phyloP scores from a whole-genome alignment of 75 land plant genomes.

The Picea sitchensis region DNA sequence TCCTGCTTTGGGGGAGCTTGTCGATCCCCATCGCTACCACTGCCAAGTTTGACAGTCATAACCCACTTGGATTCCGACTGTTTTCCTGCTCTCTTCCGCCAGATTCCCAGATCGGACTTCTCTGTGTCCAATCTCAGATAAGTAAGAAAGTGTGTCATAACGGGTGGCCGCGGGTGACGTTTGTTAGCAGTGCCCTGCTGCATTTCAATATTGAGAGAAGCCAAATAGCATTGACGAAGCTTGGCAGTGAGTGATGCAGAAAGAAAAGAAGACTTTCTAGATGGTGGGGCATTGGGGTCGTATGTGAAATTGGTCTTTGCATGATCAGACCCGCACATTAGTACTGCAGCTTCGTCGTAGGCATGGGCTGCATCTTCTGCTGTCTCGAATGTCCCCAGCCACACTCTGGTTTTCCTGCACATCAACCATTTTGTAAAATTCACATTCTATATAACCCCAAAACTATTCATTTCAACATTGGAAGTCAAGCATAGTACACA shows the following conservation, averaged over 20 bases:
- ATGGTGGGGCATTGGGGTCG: slow-evolving; percentile 6
- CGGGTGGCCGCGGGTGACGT: too few species aligned
- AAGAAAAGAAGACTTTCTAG: slow-evolving; percentile 15
- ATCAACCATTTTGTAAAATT: neutral
- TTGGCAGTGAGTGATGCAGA: slow-evolving; percentile 60
- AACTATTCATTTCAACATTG: too few species aligned
- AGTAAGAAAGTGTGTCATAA: slow-evolving; percentile 41
- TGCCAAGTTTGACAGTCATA: slow-evolving; percentile 55
- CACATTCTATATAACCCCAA: too few species aligned
- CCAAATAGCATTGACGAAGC: slow-evolving; percentile 58
- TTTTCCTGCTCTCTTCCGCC: slow-evolving; percentile 68
- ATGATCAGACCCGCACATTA: slow-evolving; percentile 50
- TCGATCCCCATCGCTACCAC: neutral
- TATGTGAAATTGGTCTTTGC: slow-evolving; percentile 81
- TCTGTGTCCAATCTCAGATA: slow-evolving; percentile 82
- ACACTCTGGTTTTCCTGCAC: slow-evolving; percentile 83
- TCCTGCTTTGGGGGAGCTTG: neutral
- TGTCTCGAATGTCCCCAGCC: slow-evolving; percentile 89
- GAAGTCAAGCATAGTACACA: too few species aligned
- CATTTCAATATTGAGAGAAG: neutral
- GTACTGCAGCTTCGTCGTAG: slow-evolving; percentile 76
- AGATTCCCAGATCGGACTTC: slow-evolving; percentile 76
- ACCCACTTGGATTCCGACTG: slow-evolving; percentile 57
- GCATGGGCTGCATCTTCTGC: slow-evolving; percentile 87
- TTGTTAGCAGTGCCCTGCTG: slow-evolving; percentile 1